Conservation (phyloP, 805 yeast genomes). For the Saccharomyces kudriavzevii region DNA sequence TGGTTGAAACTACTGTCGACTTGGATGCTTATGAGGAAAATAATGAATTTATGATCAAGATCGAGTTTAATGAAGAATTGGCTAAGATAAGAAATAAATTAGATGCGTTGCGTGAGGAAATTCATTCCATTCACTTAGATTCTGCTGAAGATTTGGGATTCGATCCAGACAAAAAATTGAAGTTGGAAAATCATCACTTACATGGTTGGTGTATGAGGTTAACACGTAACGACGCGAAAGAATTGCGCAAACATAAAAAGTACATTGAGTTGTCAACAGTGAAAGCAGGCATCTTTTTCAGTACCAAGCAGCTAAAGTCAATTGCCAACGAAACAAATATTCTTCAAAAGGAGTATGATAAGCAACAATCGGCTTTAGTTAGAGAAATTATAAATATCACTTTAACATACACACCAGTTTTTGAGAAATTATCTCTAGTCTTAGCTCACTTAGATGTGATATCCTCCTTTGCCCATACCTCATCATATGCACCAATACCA, state of each 20-base stretch:
- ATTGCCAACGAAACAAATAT: slow-evolving; percentile 51
- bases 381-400: slow-evolving; percentile 77
- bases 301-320: slow-evolving; percentile 57
- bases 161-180: slow-evolving; percentile 82
- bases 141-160: slow-evolving; percentile 69
- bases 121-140: slow-evolving; percentile 51
- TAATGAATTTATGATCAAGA: slow-evolving; percentile 69
- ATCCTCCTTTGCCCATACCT: slow-evolving; percentile 74
- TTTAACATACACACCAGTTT: slow-evolving; percentile 69
- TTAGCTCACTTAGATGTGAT: slow-evolving; percentile 78
- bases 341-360: slow-evolving; percentile 58
- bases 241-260: slow-evolving; percentile 49
- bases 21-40: slow-evolving; percentile 72
- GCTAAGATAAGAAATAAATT: slow-evolving; percentile 51
- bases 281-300: slow-evolving; percentile 91
- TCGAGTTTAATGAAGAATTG: slow-evolving; percentile 81
- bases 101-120: slow-evolving; percentile 44
- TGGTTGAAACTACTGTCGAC: slow-evolving; percentile 90
- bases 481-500: slow-evolving; percentile 74
- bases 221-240: slow-evolving; percentile 81
- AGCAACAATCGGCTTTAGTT: slow-evolving; percentile 69
- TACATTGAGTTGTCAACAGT: slow-evolving; percentile 82
- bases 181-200: slow-evolving; percentile 75
- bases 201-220: slow-evolving; percentile 95
- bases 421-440: slow-evolving; percentile 55